phyloP scores from a whole-genome alignment of 768 basidiomycete species.

The Tubosaeta brunneosetosa region DNA sequence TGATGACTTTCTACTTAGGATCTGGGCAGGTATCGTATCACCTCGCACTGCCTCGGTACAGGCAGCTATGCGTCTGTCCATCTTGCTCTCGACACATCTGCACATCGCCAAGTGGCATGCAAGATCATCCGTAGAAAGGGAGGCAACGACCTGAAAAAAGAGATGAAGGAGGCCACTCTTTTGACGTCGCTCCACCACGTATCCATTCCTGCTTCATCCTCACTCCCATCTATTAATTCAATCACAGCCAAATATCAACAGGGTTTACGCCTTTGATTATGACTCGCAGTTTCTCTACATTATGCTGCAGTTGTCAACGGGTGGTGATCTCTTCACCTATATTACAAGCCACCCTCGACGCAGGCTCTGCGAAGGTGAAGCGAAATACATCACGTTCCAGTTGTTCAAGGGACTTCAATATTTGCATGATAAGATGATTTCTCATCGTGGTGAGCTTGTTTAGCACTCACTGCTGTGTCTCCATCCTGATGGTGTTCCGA shows the following conservation, averaged over 20 bases:
- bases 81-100: constrained; percentile 62
- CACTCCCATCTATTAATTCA: background rate
- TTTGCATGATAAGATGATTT: constrained; percentile 65
- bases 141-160: constrained; percentile 35
- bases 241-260: constrained; percentile 74
- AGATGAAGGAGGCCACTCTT: constrained; percentile 78
- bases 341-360: constrained; percentile 57
- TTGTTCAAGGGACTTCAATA: constrained; percentile 66
- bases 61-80: constrained; percentile 83
- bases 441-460: constrained; percentile 62
- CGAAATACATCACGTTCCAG: constrained; percentile 82
- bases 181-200: constrained; percentile 71
- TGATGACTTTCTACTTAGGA: constrained; percentile 33
- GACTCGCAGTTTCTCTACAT: constrained; percentile 69
- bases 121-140: constrained; percentile 72
- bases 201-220: constrained; percentile 15
- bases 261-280: constrained; percentile 65
- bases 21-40: constrained; percentile 67
- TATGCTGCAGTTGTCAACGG: constrained; percentile 81
- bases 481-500: background rate
- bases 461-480: background rate
- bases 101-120: constrained; percentile 73
- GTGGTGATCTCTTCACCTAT: constrained; percentile 85
- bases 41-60: constrained; percentile 72
- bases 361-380: constrained; percentile 71